phyloP scores from a whole-genome alignment of 441 rosid species.

The Adansonia rubrostipa region DNA sequence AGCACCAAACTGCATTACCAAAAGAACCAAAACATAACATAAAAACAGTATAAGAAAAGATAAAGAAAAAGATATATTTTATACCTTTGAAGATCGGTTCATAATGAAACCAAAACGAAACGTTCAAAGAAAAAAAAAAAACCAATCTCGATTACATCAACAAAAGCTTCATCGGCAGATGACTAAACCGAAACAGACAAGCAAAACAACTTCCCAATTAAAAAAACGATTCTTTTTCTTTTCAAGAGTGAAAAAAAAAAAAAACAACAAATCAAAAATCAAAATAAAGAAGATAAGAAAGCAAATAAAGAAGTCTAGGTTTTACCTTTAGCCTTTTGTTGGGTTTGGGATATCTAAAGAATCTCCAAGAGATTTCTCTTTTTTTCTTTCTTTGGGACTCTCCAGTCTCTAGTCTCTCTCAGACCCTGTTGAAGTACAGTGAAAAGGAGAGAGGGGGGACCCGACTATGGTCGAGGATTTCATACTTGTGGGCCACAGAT shows the following conservation, averaged over 20 bases:
- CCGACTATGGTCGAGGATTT: not conserved
- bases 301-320: slow-evolving; percentile 8
- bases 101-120: not conserved
- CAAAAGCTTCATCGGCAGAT: not conserved
- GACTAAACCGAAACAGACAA: not conserved
- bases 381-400: not conserved
- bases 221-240: not conserved
- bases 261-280: not conserved
- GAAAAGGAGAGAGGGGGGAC: slow-evolving; percentile 1
- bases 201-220: not conserved
- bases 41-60: not conserved
- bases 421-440: not conserved
- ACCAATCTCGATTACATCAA: slow-evolving; percentile 3
- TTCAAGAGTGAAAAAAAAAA: not conserved
- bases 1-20: not conserved
- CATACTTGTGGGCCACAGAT: not conserved
- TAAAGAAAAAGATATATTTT: not conserved
- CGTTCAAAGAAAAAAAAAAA: not conserved
- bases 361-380: slow-evolving; percentile 44
- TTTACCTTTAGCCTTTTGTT: slow-evolving; percentile 25
- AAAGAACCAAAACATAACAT: slow-evolving; percentile 3
- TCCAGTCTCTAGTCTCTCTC: not conserved
- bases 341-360: slow-evolving; percentile 42
- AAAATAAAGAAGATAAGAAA: slow-evolving; percentile 25
- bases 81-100: slow-evolving; percentile 34